Conservation (phyloP, 2,329 filamentous ascomycete genomes). For the Thermomyces lanuginosus region DNA sequence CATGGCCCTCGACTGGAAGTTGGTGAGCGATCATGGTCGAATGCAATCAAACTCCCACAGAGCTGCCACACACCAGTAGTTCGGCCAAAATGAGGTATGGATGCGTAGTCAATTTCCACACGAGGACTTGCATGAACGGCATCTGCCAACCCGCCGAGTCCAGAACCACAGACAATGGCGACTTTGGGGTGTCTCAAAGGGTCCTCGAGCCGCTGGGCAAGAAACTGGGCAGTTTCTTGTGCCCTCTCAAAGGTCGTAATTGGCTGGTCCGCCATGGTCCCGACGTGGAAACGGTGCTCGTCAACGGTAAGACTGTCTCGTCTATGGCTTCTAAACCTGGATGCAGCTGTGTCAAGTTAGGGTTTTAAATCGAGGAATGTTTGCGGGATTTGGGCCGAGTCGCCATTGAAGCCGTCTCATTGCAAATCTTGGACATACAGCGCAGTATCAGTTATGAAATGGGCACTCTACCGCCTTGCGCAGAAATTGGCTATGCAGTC, state of each 20-base stretch:
- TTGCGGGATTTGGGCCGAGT: no score
- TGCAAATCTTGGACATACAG: no score
- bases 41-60: background rate
- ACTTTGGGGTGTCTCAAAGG: constrained; percentile 38
- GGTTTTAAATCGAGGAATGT: no score
- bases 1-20: constrained; percentile 41
- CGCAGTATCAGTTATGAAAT: no score
- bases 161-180: constrained; percentile 49
- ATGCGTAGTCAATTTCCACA: constrained; percentile 40
- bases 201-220: constrained; percentile 35
- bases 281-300: no score
- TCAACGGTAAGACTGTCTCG: no score
- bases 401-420: no score
- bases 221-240: constrained; percentile 34
- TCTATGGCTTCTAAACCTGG: no score
- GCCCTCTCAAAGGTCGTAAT: constrained; percentile 15
- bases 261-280: constrained; percentile 3
- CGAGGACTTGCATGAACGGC: constrained; percentile 36
- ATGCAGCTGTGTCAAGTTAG: no score
- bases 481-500: no score
- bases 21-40: constrained; percentile 6
- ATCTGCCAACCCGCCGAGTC: constrained; percentile 44
- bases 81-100: constrained; percentile 45
- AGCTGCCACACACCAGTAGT: constrained; percentile 35
- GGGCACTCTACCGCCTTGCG: no score